Evolutionary conservation across 306 rosid genomes (phyloP).

Genomic region (Datisca glomerata): DNA sequence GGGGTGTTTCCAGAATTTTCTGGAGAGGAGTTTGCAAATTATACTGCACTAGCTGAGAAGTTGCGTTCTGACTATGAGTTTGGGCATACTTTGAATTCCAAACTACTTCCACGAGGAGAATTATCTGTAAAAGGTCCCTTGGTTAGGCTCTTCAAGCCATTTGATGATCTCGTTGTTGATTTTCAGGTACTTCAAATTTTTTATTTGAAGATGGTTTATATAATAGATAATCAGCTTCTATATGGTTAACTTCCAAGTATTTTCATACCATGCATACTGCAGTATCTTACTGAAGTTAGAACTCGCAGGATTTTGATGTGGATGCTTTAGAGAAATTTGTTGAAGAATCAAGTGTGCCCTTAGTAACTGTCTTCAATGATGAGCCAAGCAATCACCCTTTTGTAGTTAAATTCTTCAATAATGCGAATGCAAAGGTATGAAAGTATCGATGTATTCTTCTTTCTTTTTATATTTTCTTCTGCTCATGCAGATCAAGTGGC

Average conservation of each 20-base stretch:
- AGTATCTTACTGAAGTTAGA: slow-evolving; percentile 3
- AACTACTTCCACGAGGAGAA: slow-evolving; percentile 84
- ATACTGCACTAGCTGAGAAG: slow-evolving; percentile 49
- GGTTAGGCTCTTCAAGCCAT: slow-evolving; percentile 83
- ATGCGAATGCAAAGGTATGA: slow-evolving; percentile 51
- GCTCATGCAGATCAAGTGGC: too few relatives aligned
- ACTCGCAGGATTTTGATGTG: slow-evolving; percentile 52
- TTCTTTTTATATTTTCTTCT: too few relatives aligned
- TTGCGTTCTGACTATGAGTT: slow-evolving; percentile 76
- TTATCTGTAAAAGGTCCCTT: slow-evolving; percentile 62
- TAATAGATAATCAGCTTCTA: too few relatives aligned
- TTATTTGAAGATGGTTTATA: not conserved
- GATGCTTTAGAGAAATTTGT: slow-evolving; percentile 65
- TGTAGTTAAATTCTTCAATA: slow-evolving; percentile 56
- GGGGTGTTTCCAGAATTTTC: slow-evolving; percentile 71
- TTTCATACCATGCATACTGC: too few relatives aligned
- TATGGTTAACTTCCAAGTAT: too few relatives aligned
- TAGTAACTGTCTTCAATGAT: slow-evolving; percentile 51
- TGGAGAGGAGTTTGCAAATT: slow-evolving; percentile 72
- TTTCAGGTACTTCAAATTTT: slow-evolving; percentile 36
- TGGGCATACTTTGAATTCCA: slow-evolving; percentile 75
- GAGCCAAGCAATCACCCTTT: slow-evolving; percentile 61
- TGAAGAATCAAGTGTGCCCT: slow-evolving; percentile 48
- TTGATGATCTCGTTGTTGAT: slow-evolving; percentile 80
- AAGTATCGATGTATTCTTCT: too few relatives aligned